A percentile compares a stretch with the other conserved stretches of the same genome.
Evolutionary conservation across 768 basidiomycete species (phyloP).

Genomic region (Pleurotus tuber-regium): DNA sequence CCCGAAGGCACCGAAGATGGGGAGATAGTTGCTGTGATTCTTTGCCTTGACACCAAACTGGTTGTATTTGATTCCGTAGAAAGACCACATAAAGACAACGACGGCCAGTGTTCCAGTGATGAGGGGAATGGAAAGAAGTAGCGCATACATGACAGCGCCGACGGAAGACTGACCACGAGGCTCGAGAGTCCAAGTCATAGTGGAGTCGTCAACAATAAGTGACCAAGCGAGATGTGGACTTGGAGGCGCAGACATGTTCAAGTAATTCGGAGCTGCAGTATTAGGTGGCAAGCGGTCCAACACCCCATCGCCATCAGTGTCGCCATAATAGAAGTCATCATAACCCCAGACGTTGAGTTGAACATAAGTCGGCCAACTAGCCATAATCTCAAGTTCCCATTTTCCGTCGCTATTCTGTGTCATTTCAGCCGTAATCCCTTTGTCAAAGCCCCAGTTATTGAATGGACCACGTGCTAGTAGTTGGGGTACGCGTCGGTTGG

Average conservation of each 20-base stretch:
- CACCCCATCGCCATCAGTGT: constrained; percentile 82
- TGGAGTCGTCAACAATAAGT: constrained; percentile 73
- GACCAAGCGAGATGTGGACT: constrained; percentile 88
- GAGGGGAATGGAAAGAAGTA: constrained; percentile 77
- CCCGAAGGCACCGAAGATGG: constrained; percentile 68
- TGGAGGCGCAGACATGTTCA: constrained; percentile 91
- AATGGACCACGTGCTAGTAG: constrained; percentile 85
- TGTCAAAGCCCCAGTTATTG: constrained; percentile 91
- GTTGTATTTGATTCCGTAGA: constrained; percentile 95
- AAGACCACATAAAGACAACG: constrained; percentile 89
- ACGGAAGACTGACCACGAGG: constrained; percentile 82
- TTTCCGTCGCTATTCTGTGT: constrained; percentile 54
- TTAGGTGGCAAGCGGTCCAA: constrained; percentile 92
- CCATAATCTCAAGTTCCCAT: constrained; percentile 90
- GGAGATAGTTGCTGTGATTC: constrained; percentile 81
- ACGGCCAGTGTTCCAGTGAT: constrained; percentile 85
- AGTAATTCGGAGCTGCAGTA: constrained; percentile 76
- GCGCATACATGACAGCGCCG: constrained; percentile 85
- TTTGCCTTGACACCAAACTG: constrained; percentile 82
- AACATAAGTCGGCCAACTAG: constrained; percentile 85
- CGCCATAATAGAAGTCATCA: constrained; percentile 92
- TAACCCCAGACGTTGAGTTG: constrained; percentile 91
- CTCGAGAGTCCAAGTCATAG: constrained; percentile 72
- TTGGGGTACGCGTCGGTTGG: constrained; percentile 78
- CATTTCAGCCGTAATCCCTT: constrained; percentile 75